Percentiles rank a stretch among this genome's conserved stretches.
Evolutionary conservation across 2,329 filamentous ascomycete genomes (phyloP).

Genomic region (Pseudocercospora macadamiae): DNA sequence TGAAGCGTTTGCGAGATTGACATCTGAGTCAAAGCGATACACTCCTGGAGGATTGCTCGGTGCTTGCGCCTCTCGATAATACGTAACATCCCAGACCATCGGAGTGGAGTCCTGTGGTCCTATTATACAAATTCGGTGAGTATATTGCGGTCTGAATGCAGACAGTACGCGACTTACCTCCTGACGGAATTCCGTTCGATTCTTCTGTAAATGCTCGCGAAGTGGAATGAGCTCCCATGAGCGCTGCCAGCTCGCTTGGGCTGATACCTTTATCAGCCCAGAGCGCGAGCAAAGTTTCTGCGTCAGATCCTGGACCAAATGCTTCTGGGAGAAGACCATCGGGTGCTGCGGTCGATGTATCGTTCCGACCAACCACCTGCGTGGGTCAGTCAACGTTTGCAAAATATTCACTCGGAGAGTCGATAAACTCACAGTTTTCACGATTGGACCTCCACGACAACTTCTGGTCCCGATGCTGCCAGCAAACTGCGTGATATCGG

Average conservation of each 20-base stretch:
- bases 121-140: not conserved
- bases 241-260: conserved; percentile 54
- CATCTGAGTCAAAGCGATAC: conserved; percentile 37
- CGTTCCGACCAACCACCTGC: conserved; percentile 48
- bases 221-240: conserved; percentile 58
- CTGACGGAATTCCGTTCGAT: conserved; percentile 22
- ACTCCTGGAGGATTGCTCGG: conserved; percentile 20
- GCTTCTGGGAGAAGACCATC: conserved; percentile 51
- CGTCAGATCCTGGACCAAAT: conserved; percentile 39
- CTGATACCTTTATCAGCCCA: conserved; percentile 57
- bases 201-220: conserved; percentile 47
- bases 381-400: not conserved
- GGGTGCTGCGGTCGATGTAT: conserved; percentile 46
- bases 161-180: conserved; percentile 47
- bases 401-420: not conserved
- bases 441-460: conserved; percentile 25
- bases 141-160: conserved; percentile 41
- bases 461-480: conserved; percentile 45
- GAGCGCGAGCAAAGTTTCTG: conserved; percentile 48
- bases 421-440: conserved; percentile 27
- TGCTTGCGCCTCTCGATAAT: conserved; percentile 46
- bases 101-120: conserved; percentile 6
- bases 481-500: conserved; percentile 59
- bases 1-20: conserved; percentile 29
- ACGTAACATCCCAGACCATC: conserved; percentile 52